Percentiles rank a stretch among this genome's conserved stretches.
phyloP scores from a whole-genome alignment of 2,329 filamentous ascomycete species.

The Aspergillus aculeatus region DNA sequence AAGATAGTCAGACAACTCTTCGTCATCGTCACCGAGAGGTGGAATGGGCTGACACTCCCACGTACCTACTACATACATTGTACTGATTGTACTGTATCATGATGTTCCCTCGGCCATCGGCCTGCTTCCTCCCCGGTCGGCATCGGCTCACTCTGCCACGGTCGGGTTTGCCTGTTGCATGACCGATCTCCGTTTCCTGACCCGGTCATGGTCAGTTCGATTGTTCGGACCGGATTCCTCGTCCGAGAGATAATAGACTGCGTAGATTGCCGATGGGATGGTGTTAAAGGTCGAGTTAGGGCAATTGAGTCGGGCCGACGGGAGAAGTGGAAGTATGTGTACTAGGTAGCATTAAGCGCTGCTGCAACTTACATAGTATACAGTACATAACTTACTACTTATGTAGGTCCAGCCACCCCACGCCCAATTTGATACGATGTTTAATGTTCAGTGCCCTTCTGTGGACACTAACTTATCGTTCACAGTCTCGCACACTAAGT shows the following conservation, averaged over 20 bases:
- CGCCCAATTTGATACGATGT: too few species aligned
- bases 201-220: neutral
- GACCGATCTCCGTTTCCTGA: neutral
- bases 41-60: too few species aligned
- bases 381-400: neutral
- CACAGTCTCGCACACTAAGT: too few species aligned
- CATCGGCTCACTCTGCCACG: neutral
- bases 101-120: too few species aligned
- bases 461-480: too few species aligned
- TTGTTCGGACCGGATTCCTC: neutral
- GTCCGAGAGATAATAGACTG: neutral
- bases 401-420: neutral
- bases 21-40: too few species aligned
- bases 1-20: too few species aligned
- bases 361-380: too few species aligned
- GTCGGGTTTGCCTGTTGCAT: neutral
- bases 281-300: neutral
- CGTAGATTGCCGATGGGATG: neutral
- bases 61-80: too few species aligned
- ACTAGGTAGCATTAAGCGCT: too few species aligned
- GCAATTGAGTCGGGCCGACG: neutral
- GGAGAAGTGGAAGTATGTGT: neutral
- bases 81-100: too few species aligned
- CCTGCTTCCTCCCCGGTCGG: neutral
- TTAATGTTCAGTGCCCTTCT: too few species aligned